Percentiles rank a stretch among this genome's conserved stretches.
Evolutionary conservation across 2,329 filamentous ascomycete species (phyloP).

Genomic region (Apiospora hydei): DNA sequence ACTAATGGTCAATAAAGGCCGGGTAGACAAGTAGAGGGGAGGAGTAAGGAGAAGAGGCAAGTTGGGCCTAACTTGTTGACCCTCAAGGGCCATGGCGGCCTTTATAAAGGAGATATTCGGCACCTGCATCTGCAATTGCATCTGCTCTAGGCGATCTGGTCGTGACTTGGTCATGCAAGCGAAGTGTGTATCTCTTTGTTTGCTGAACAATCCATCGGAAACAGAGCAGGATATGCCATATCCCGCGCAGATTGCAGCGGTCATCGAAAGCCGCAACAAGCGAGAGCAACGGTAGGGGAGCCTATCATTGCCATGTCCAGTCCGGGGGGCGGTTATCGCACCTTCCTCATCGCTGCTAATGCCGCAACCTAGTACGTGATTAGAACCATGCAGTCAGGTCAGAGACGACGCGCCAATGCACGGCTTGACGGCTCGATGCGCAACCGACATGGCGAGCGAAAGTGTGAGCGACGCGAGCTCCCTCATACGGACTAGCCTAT

Average conservation of each 20-base stretch:
- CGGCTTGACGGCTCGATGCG: neutral
- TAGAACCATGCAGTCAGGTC: constrained; percentile 5
- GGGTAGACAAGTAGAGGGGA: neutral
- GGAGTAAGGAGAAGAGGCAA: neutral
- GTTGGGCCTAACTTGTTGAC: neutral
- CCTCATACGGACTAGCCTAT: constrained; percentile 4
- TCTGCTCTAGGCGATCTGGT: neutral
- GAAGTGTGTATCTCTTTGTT: neutral
- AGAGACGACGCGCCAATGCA: neutral
- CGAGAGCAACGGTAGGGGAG: neutral
- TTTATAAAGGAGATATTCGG: neutral
- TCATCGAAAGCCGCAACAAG: neutral
- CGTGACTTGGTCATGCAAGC: neutral
- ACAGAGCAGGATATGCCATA: neutral
- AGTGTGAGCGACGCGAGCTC: neutral
- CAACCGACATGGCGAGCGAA: neutral
- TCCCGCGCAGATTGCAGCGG: neutral
- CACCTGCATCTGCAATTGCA: neutral
- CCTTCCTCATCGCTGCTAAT: constrained; percentile 15
- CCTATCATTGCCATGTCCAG: neutral
- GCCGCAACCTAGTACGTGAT: neutral
- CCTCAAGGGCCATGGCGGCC: neutral
- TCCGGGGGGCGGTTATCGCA: constrained; percentile 3
- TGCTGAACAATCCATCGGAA: neutral
- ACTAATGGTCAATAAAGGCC: neutral